Evolutionary conservation across 805 yeast genomes (phyloP).

Genomic region (Teunomyces stri): DNA sequence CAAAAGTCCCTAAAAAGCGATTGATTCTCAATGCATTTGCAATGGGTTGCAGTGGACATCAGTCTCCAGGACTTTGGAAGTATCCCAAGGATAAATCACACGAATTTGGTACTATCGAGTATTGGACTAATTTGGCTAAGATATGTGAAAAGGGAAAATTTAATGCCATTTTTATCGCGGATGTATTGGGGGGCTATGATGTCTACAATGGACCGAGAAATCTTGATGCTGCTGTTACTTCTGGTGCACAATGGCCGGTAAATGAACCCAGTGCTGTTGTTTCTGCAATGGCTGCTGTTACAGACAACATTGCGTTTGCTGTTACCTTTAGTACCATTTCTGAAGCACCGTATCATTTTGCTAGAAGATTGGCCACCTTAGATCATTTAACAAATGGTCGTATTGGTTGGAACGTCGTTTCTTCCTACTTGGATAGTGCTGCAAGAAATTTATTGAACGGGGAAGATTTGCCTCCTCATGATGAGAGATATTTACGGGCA

Average conservation of each 20-base stretch:
- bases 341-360: slow-evolving; percentile 6
- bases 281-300: slow-evolving; percentile 7
- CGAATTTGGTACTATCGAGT: slow-evolving; percentile 3
- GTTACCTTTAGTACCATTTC: slow-evolving; percentile 6
- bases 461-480: slow-evolving; percentile 1
- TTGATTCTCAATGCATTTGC: slow-evolving; percentile 5
- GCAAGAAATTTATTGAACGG: slow-evolving; percentile 5
- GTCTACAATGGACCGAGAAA: slow-evolving; percentile 6
- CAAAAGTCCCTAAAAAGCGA: neutral
- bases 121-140: slow-evolving; percentile 6
- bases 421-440: slow-evolving; percentile 5
- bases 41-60: slow-evolving; percentile 4
- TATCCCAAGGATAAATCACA: slow-evolving; percentile 3
- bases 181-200: slow-evolving; percentile 6
- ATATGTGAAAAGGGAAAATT: slow-evolving; percentile 4
- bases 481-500: slow-evolving; percentile 4
- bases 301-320: slow-evolving; percentile 4
- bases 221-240: neutral
- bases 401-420: slow-evolving; percentile 5
- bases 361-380: slow-evolving; percentile 5
- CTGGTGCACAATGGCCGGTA: slow-evolving; percentile 7
- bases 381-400: slow-evolving; percentile 6
- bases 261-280: slow-evolving; percentile 7
- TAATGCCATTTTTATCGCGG: slow-evolving; percentile 5
- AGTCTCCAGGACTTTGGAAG: slow-evolving; percentile 5